Base-by-base conservation (phyloP, 1,284 basidiomycete species). In the Ceratorhiza oryzae-sativae region DNA sequence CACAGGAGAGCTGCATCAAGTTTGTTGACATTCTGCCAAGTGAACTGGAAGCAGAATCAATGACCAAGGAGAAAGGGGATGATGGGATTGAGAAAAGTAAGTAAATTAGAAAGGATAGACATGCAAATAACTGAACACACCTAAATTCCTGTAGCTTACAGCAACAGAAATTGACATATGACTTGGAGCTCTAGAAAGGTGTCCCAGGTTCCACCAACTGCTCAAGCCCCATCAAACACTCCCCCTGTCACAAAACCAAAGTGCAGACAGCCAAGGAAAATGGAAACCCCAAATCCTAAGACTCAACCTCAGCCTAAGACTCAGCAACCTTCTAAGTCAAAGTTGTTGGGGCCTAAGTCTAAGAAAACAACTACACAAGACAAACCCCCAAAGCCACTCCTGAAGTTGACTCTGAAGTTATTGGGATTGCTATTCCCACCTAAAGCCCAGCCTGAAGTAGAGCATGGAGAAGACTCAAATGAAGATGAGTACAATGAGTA, bases 1-100 rank as follows among this genome's bases (percentile, higher is more conserved):
- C 18, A 6, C 34, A 55, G 51, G 51, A 55, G 51, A 55, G 51
- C 9, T 55, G 51, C 18, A 55, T 55, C 51, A 55, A 55, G 51
- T 55, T 55, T 34, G 51, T 55, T 34, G 25, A 30, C 15, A 30
- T 55, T 32, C 51, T 55, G 1, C 51, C 51, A 5, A 55, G 51
- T 18, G 27, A 55, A 18, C 9, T 55, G 3, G 25, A 6, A 15
- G 20, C 25, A 30, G 13, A 30, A 55, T 15, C 13, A 12, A 13
- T 3, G 27, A 13, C 3, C 12, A 4, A 30, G 13, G 30, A 34
- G 6, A 8, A 30, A 25, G 27, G 2, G 6, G 4, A 25, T 30
- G 48, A 5, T 27, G 15, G 20, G 45, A 30, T 51, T 23, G 8
- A 23, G 12, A 20, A 32, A 15, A 55, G 30, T 55, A 32, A 55